These are phyloP conservation scores for Eucalyptus sp. DNA, from an alignment of 345 rosid species.

Conservation along the genomic window DNA sequence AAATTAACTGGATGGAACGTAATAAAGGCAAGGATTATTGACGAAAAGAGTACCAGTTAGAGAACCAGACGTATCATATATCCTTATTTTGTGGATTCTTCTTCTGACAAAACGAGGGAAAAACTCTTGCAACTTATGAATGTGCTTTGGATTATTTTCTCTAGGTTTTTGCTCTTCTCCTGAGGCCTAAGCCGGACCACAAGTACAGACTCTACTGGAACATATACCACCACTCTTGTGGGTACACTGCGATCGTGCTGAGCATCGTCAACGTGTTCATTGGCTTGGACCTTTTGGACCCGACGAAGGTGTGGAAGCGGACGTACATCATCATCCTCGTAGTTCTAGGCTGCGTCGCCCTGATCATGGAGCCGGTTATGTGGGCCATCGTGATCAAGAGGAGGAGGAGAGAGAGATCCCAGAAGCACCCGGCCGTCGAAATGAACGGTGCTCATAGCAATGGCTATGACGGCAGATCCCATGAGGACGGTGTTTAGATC, in stretches of 20 bases:
- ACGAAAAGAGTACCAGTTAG: not conserved
- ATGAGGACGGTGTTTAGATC: not conserved
- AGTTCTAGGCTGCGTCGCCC: slow-evolving; percentile 32
- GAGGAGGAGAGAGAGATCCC: slow-evolving; percentile 10
- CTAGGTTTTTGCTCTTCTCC: slow-evolving; percentile 62
- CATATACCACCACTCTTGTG: slow-evolving; percentile 68
- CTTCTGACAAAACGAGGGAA: not conserved
- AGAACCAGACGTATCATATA: not conserved
- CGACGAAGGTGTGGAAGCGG: slow-evolving; percentile 43
- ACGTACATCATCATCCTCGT: slow-evolving; percentile 44
- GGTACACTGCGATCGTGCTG: slow-evolving; percentile 49
- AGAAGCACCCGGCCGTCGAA: not conserved
- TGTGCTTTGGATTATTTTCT: not conserved
- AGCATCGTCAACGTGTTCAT: slow-evolving; percentile 56
- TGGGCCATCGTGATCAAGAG: slow-evolving; percentile 63
- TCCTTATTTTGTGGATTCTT: not conserved
- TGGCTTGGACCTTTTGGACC: slow-evolving; percentile 57
- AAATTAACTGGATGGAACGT: not conserved
- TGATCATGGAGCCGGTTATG: slow-evolving; percentile 52
- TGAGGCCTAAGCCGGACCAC: slow-evolving; percentile 87
- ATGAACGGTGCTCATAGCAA: not conserved
- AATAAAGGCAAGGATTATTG: not conserved
- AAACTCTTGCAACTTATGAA: not conserved
- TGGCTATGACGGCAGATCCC: not conserved
- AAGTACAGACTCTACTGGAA: slow-evolving; percentile 82